A percentile compares a stretch with the other conserved stretches of the same genome.
These are phyloP conservation scores for Corniculantispora saksenae DNA, from an alignment of 2,329 filamentous ascomycete genomes.

Conservation along the genomic window DNA sequence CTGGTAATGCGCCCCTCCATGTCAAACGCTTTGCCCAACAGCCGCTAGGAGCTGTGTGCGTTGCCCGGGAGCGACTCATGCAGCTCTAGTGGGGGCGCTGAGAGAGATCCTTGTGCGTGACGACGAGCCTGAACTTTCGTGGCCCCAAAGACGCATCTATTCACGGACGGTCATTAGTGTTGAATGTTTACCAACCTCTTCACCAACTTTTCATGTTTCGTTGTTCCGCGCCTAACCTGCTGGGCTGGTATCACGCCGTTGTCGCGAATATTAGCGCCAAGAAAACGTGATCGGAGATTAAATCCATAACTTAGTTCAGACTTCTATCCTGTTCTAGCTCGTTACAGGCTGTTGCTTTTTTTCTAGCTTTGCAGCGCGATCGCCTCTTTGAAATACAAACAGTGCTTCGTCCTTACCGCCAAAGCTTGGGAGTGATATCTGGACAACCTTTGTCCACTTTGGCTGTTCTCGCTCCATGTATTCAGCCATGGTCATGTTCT, in stretches of 20 bases:
- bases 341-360: background rate
- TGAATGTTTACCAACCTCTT: too few species aligned
- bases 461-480: conserved; percentile 62
- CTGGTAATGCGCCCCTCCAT: conserved; percentile 2
- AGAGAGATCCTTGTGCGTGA: background rate
- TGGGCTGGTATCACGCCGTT: too few species aligned
- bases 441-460: conserved; percentile 60
- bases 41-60: background rate
- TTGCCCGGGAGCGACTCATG: background rate
- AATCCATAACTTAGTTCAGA: too few species aligned
- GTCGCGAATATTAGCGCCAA: too few species aligned
- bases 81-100: conserved; percentile 4
- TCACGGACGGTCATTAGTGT: too few species aligned
- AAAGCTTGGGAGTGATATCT: conserved; percentile 72
- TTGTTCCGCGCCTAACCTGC: too few species aligned
- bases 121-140: background rate
- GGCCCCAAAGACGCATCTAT: too few species aligned
- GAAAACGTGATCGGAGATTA: too few species aligned
- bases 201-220: too few species aligned
- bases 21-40: background rate
- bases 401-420: conserved; percentile 76
- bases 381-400: conserved; percentile 62
- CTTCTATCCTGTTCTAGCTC: background rate
- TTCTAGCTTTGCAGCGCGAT: conserved; percentile 33
- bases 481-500: conserved; percentile 61